Base-by-base conservation (phyloP, 176 grass and related monocot species). In the Eleusine coracana region DNA sequence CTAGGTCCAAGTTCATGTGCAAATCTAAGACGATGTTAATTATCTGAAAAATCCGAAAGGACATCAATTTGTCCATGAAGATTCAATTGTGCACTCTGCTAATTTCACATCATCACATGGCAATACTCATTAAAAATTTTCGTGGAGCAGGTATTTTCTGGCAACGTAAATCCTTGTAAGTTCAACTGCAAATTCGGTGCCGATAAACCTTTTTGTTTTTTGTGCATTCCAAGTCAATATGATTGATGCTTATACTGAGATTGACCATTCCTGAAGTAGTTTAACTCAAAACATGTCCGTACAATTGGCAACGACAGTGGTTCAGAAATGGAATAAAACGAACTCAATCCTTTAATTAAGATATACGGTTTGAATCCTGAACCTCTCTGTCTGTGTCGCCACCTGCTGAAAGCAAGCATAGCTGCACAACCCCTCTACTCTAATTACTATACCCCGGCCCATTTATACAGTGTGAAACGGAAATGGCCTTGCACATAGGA, bases 321-420 rank as follows among this genome's bases (percentile, higher is more conserved):
- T 46, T 46, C 2, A 10, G 11, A 46, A 46, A 46, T 46, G 11
- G 44, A 46, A 10, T 1, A 46, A 9, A 44, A 44, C 7, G 41
- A 44, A 6, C 44, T 46, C 44, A 46, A 58, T 58, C 18, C 18
- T 11, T 85, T 34, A 34, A 34, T 76, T 68, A 74, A 60, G 62
- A 74, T 74, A 74, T 74, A 69, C 46, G 31, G 51, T 61, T 80
- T 51, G 50, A 79, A 80, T 76, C 78, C 58, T 73, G 87, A 82
- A 86, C 58, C 72, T 59, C 6, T 58, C 45, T 58, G 77, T 44
- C 41, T 44, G 41, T 44, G 41, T 44, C 41, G 9, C 41, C 1
- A 6, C 41, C 41, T 44, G 44, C 41, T 44, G 44, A 46, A 46
- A 46, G 2, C 9, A 46, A 46, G 44, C 44, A 34, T 34, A 34